Evolutionary conservation across 768 basidiomycete genomes (phyloP), one percentile per base, ranked within the genome.

Genomic region (Rhizopogon rudus): DNA sequence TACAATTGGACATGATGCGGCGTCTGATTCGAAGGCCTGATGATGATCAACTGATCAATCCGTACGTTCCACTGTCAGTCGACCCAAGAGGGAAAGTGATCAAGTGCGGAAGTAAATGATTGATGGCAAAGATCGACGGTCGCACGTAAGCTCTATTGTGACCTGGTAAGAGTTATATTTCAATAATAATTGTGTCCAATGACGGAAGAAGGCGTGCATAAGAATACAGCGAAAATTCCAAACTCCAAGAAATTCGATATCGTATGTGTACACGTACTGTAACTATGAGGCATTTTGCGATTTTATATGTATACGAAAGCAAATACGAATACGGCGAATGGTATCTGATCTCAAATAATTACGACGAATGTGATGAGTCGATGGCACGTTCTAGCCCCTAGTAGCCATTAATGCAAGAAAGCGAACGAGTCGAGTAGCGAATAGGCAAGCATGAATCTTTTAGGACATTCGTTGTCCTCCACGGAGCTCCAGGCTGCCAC

Each of bases 361-460:
- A 69, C 55, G 61, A 29, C 52, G 56, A 50, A 50, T 58, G 56
- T 45, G 51, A 46, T 44, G 55, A 52, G 35, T 53, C 56, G 43
- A 65, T 39, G 22, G 33, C 41, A 60, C 54, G 44, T 49, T 57
- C 60, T 60, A 63, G 56, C 65, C 57, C 25, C 25, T 25, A 25
- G 57, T 60, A 63, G 56, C 65, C 57, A 54, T 49, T 58, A 6
- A 57, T 53, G 61, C 66, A 61, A 67, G 63, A 65, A 62, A 40
- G 17, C 43, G 48, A 45, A 52, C 53, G 43, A 33, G 29, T 53
- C 52, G 41, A 45, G 44, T 53, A 53, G 52, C 52, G 46, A 49
- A 56, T 43, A 25, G 48, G 51, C 16, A 40, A 25, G 48, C 51
- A 56, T 48, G 20, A 37, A 20, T 52, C 46, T 61, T 44, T 48